Conservation (phyloP, 139 green algal genomes). For the Nannochloris sp. region DNA sequence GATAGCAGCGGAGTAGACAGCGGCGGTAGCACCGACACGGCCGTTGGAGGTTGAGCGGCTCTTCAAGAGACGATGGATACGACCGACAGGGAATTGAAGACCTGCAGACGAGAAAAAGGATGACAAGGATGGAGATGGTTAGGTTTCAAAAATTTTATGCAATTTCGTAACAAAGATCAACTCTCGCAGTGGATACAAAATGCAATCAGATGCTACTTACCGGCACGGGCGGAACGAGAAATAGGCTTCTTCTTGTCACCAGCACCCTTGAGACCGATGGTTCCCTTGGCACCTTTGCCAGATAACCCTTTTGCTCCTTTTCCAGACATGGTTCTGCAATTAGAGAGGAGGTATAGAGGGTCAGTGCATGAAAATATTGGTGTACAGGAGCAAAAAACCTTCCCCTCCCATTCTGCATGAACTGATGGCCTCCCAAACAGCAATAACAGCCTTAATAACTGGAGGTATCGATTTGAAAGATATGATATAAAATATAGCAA, state of each 20-base stretch:
- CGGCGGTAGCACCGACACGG: slow-evolving; percentile 93
- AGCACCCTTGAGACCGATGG: slow-evolving; percentile 48
- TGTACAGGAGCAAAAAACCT: neutral
- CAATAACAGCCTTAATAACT: no score
- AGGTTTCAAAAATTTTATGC: neutral
- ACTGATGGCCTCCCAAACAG: no score
- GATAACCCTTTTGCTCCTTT: slow-evolving; percentile 88
- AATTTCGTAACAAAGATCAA: neutral
- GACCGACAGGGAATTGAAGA: slow-evolving; percentile 94
- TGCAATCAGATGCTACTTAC: neutral
- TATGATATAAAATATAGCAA: no score
- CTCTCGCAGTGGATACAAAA: neutral
- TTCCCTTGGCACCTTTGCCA: slow-evolving; percentile 94
- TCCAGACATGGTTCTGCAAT: slow-evolving; percentile 48
- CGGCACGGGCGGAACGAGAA: slow-evolving; percentile 70
- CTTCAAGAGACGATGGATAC: slow-evolving; percentile 98
- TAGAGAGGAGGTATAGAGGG: no score
- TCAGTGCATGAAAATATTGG: neutral
- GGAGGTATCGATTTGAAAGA: no score
- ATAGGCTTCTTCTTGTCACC: slow-evolving; percentile 80
- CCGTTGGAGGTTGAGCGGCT: slow-evolving; percentile 88
- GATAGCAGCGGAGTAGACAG: slow-evolving; percentile 97
- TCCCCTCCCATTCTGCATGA: no score
- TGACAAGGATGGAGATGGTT: neutral
- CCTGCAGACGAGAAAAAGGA: slow-evolving; percentile 1